These are phyloP conservation scores for Lodderomyces orthopsilosis DNA, from an alignment of 1,139 yeast genomes.

Conservation along the genomic window DNA sequence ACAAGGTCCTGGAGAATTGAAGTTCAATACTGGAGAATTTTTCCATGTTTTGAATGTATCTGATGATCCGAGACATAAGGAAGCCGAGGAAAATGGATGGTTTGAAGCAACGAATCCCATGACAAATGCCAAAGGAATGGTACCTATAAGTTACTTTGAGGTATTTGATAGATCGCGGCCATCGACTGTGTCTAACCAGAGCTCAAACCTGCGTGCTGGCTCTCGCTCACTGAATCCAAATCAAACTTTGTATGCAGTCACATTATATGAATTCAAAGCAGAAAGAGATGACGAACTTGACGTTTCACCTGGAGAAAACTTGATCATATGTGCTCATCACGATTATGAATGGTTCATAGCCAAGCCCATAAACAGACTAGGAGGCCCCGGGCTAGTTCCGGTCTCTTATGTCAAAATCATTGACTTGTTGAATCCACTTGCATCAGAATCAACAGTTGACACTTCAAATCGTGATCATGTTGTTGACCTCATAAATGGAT, in stretches of 20 bases:
- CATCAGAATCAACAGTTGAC: slow-evolving; percentile 16
- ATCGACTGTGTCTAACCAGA: slow-evolving; percentile 10
- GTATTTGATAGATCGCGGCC: slow-evolving; percentile 62
- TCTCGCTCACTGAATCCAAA: slow-evolving; percentile 9
- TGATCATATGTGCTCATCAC: slow-evolving; percentile 93
- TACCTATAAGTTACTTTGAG: slow-evolving; percentile 82
- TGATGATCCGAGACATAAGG: slow-evolving; percentile 32
- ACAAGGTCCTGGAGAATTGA: slow-evolving; percentile 79
- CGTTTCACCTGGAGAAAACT: slow-evolving; percentile 80
- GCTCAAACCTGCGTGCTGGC: slow-evolving; percentile 12
- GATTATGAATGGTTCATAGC: slow-evolving; percentile 98
- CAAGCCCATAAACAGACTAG: slow-evolving; percentile 88
- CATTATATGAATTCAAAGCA: slow-evolving; percentile 79
- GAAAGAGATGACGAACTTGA: slow-evolving; percentile 88
- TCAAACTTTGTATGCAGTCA: slow-evolving; percentile 46
- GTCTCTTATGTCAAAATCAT: slow-evolving; percentile 84
- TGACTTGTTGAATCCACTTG: slow-evolving; percentile 59
- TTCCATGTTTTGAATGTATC: slow-evolving; percentile 64
- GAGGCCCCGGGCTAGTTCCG: slow-evolving; percentile 97
- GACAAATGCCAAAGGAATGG: slow-evolving; percentile 75
- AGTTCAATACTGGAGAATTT: slow-evolving; percentile 79
- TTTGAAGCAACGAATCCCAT: slow-evolving; percentile 89
- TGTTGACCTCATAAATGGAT: slow-evolving; percentile 46
- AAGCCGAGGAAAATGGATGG: slow-evolving; percentile 56
- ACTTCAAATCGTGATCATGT: slow-evolving; percentile 26